These are phyloP conservation scores for Zasmidium angulare DNA, from an alignment of 2,329 filamentous ascomycete genomes.

Conservation along the genomic window DNA sequence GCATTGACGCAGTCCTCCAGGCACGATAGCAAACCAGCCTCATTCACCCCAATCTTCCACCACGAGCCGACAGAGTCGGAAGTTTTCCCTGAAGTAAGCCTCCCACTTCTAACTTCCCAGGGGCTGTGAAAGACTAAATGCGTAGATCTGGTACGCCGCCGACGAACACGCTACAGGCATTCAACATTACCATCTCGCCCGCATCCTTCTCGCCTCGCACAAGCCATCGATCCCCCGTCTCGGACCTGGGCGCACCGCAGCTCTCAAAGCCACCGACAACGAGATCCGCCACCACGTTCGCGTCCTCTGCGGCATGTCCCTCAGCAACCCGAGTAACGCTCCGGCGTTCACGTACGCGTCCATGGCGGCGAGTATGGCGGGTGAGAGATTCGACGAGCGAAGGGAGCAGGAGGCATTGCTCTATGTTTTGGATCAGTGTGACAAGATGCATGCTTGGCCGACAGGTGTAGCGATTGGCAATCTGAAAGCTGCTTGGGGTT, in stretches of 20 bases:
- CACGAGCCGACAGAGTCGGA: conserved; percentile 40
- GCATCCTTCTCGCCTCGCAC: conserved; percentile 57
- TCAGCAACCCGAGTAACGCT: conserved; percentile 56
- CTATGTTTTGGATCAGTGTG: conserved; percentile 49
- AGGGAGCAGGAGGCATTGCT: conserved; percentile 52
- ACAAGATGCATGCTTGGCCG: conserved; percentile 54
- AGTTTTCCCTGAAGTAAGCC: conserved; percentile 52
- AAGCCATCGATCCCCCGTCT: conserved; percentile 56
- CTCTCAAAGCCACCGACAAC: conserved; percentile 43
- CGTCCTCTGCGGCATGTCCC: conserved; percentile 59
- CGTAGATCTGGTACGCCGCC: conserved; percentile 54
- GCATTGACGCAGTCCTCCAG: conserved; percentile 38
- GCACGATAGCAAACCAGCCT: conserved; percentile 48
- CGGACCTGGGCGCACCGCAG: conserved; percentile 42
- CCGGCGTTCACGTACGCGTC: conserved; percentile 50
- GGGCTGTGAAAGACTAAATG: too few species aligned
- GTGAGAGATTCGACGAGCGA: conserved; percentile 51
- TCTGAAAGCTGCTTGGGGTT: conserved; percentile 53
- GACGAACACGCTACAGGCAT: conserved; percentile 60
- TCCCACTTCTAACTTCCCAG: too few species aligned
- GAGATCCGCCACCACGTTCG: conserved; percentile 51
- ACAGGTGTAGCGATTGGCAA: conserved; percentile 50
- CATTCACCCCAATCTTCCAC: conserved; percentile 57
- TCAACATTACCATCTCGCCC: conserved; percentile 60
- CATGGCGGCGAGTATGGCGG: conserved; percentile 38